These are phyloP conservation scores for Fusarium metavorans DNA, from an alignment of 2,329 filamentous ascomycete species.

Conservation along the genomic window DNA sequence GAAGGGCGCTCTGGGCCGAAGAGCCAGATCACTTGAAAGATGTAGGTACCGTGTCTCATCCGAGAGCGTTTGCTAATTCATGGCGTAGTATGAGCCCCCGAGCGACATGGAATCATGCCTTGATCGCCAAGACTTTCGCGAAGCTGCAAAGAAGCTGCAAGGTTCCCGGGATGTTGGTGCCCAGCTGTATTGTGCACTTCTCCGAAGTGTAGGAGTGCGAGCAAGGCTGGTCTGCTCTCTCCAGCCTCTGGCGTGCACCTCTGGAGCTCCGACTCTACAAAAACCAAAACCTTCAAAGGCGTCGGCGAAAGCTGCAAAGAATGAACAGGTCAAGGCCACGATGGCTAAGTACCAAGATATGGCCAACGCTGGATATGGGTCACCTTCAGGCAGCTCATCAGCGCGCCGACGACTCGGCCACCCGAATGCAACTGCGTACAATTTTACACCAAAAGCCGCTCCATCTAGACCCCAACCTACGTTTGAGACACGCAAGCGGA, in stretches of 20 bases:
- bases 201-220: slow-evolving; percentile 85
- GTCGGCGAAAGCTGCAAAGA: slow-evolving; percentile 47
- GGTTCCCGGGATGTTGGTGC: slow-evolving; percentile 92
- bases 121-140: slow-evolving; percentile 79
- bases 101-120: slow-evolving; percentile 75
- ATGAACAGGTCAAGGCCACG: slow-evolving; percentile 53
- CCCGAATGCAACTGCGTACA: slow-evolving; percentile 65
- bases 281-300: slow-evolving; percentile 51
- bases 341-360: slow-evolving; percentile 55
- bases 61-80: slow-evolving; percentile 35
- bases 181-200: slow-evolving; percentile 88
- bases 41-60: slow-evolving; percentile 53
- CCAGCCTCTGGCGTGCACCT: slow-evolving; percentile 80
- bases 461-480: slow-evolving; percentile 49
- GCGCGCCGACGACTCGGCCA: slow-evolving; percentile 64
- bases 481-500: slow-evolving; percentile 54
- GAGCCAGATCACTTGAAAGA: slow-evolving; percentile 69
- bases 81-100: slow-evolving; percentile 64
- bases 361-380: slow-evolving; percentile 42
- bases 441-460: slow-evolving; percentile 59
- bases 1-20: slow-evolving; percentile 81
- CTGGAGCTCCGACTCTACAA: slow-evolving; percentile 62
- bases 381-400: slow-evolving; percentile 50
- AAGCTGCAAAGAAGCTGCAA: slow-evolving; percentile 74
- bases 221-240: slow-evolving; percentile 90